phyloP scores from a whole-genome alignment of 805 yeast genomes.

The Myxozyma monticola region DNA sequence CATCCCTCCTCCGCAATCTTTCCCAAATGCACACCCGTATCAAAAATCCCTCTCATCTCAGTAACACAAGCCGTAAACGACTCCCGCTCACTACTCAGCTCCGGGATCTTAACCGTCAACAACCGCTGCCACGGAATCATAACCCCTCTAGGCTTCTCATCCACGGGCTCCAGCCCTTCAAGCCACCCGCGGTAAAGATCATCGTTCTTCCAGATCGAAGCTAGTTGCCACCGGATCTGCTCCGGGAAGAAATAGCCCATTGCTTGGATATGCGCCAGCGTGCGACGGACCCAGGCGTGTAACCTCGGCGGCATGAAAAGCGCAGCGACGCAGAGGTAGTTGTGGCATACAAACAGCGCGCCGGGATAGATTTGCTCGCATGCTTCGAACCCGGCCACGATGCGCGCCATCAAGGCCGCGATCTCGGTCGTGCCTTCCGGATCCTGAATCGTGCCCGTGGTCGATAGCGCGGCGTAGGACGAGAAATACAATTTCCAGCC shows the following conservation, averaged over 20 bases:
- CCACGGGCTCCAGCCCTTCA: slow-evolving; percentile 18
- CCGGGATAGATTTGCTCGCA: slow-evolving; percentile 18
- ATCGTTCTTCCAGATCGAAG: slow-evolving; percentile 17
- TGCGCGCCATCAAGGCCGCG: slow-evolving; percentile 16
- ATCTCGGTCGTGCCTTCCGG: slow-evolving; percentile 11
- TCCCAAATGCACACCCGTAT: slow-evolving; percentile 5
- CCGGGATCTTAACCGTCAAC: slow-evolving; percentile 17
- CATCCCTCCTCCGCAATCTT: too few species aligned
- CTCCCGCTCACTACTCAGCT: slow-evolving; percentile 7
- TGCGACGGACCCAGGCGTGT: slow-evolving; percentile 25
- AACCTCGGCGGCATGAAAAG: slow-evolving; percentile 18
- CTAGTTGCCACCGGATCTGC: slow-evolving; percentile 22
- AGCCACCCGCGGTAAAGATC: slow-evolving; percentile 27
- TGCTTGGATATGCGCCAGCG: slow-evolving; percentile 24
- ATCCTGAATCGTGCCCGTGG: slow-evolving; percentile 11
- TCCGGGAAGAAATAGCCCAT: slow-evolving; percentile 24
- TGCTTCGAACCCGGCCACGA: slow-evolving; percentile 21
- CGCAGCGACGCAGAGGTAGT: slow-evolving; percentile 24
- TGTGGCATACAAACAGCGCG: slow-evolving; percentile 17
- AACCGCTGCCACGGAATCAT: slow-evolving; percentile 25
- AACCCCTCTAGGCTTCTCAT: slow-evolving; percentile 15
- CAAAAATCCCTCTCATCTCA: slow-evolving; percentile 25
- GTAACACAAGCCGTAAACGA: slow-evolving; percentile 8
- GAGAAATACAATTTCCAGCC: slow-evolving; percentile 25
- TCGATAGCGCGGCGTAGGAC: slow-evolving; percentile 17